Conservation (phyloP, 352 stramenopile species). For the Heterotrichella gracilis region DNA sequence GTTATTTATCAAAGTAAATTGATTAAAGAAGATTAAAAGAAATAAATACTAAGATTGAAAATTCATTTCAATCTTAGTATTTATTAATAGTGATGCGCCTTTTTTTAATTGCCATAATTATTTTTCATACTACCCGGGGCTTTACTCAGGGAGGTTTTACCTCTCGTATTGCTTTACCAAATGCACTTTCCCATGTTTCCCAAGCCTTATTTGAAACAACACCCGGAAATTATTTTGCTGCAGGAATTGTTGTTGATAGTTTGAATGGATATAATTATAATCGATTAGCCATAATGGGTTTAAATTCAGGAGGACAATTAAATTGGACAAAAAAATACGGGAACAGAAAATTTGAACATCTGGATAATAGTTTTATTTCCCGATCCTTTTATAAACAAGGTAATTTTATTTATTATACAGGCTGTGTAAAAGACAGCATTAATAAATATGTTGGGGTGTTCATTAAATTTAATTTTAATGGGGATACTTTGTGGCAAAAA, state of each 20-base stretch:
- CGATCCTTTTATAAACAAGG: not conserved
- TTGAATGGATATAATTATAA: not conserved
- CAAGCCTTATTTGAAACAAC: not conserved
- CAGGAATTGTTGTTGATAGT: not conserved
- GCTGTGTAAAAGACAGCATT: not conserved
- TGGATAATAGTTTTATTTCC: not conserved
- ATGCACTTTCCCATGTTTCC: not conserved
- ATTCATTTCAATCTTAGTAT: not conserved
- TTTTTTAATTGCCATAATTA: not conserved
- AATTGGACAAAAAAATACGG: not conserved
- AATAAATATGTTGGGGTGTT: not conserved
- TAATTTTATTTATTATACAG: not conserved
- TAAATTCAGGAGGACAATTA: not conserved
- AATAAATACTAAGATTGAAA: not conserved
- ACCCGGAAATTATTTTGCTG: not conserved
- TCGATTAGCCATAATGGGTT: not conserved
- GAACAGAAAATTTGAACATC: not conserved
- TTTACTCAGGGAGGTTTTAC: not conserved
- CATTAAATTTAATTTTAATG: slow-evolving; percentile 3
- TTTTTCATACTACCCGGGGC: not conserved
- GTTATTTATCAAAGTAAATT: not conserved
- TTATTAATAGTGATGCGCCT: no score
- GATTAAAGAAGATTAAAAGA: slow-evolving; percentile 4
- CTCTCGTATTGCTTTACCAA: not conserved
- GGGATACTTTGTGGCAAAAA: not conserved